phyloP scores from a whole-genome alignment of 495 filamentous ascomycete genomes.

The Astrothelium subdiscretum region DNA sequence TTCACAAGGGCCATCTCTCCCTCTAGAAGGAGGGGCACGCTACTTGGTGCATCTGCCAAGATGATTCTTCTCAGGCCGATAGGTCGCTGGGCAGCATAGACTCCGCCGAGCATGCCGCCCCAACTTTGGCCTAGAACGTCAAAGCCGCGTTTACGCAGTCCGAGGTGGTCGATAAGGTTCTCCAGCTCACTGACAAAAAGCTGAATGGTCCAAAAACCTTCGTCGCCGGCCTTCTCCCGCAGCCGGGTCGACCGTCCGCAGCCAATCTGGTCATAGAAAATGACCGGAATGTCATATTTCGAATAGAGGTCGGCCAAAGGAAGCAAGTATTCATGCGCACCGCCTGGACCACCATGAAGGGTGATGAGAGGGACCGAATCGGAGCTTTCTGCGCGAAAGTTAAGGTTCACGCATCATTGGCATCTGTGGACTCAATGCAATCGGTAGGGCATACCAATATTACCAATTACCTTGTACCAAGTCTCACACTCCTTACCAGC shows the following conservation, averaged over 20 bases:
- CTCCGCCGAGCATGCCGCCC: conserved; percentile 40
- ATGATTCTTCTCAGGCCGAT: conserved; percentile 32
- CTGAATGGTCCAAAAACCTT: conserved; percentile 35
- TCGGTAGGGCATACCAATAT: conserved; percentile 18
- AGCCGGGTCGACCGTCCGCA: conserved; percentile 38
- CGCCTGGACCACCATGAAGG: conserved; percentile 39
- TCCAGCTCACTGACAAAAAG: conserved; percentile 40
- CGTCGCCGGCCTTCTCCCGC: conserved; percentile 30
- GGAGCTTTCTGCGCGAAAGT: background rate
- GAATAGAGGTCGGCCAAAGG: conserved; percentile 28
- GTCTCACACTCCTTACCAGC: conserved; percentile 33
- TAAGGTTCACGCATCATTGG: background rate
- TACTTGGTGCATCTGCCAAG: conserved; percentile 30
- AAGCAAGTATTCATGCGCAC: conserved; percentile 33
- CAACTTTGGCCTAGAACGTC: conserved; percentile 39
- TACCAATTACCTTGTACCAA: conserved; percentile 35
- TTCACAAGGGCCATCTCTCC: conserved; percentile 22
- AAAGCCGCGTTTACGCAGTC: conserved; percentile 24
- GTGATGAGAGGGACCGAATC: conserved; percentile 27
- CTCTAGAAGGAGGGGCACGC: conserved; percentile 23
- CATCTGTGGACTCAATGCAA: too few relatives aligned
- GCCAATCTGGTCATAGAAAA: conserved; percentile 45
- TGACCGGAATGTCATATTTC: conserved; percentile 29
- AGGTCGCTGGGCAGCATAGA: conserved; percentile 27
- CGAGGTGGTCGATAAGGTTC: conserved; percentile 34